phyloP scores from a whole-genome alignment of 2,329 filamentous ascomycete genomes.

The Aaosphaeria pasadenensis region DNA sequence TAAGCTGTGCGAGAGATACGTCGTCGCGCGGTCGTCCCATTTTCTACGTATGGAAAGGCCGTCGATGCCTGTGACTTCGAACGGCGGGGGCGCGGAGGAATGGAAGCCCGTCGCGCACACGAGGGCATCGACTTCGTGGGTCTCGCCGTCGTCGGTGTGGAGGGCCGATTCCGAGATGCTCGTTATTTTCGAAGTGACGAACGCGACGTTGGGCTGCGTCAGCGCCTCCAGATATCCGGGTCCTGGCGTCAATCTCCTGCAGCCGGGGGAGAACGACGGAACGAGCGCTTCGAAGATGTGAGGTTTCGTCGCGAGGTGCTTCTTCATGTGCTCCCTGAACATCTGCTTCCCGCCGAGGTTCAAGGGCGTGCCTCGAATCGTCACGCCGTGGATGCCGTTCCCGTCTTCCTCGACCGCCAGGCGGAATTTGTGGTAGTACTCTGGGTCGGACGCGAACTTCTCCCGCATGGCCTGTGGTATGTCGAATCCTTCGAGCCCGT shows the following conservation, averaged over 20 bases:
- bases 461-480: slow-evolving; percentile 24
- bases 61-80: slow-evolving; percentile 32
- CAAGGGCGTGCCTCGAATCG: slow-evolving; percentile 36
- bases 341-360: slow-evolving; percentile 33
- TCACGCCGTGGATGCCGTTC: slow-evolving; percentile 27
- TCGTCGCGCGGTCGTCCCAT: slow-evolving; percentile 32
- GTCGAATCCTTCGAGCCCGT: slow-evolving; percentile 31
- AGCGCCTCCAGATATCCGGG: slow-evolving; percentile 52
- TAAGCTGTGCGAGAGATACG: slow-evolving; percentile 28
- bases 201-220: slow-evolving; percentile 37
- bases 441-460: slow-evolving; percentile 24
- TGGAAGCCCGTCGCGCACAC: slow-evolving; percentile 48
- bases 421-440: slow-evolving; percentile 29
- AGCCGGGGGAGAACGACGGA: slow-evolving; percentile 46
- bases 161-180: slow-evolving; percentile 37
- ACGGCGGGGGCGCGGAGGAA: slow-evolving; percentile 36
- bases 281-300: slow-evolving; percentile 42
- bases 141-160: slow-evolving; percentile 38
- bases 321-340: slow-evolving; percentile 43
- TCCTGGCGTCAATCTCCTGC: slow-evolving; percentile 50
- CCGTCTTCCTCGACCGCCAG: slow-evolving; percentile 31
- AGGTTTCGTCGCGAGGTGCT: slow-evolving; percentile 33
- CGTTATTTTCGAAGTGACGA: slow-evolving; percentile 35
- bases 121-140: slow-evolving; percentile 41
- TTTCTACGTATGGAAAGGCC: slow-evolving; percentile 27